Evolutionary conservation across 805 yeast genomes (phyloP).

Genomic region (Zygosaccharomyces bailii): DNA sequence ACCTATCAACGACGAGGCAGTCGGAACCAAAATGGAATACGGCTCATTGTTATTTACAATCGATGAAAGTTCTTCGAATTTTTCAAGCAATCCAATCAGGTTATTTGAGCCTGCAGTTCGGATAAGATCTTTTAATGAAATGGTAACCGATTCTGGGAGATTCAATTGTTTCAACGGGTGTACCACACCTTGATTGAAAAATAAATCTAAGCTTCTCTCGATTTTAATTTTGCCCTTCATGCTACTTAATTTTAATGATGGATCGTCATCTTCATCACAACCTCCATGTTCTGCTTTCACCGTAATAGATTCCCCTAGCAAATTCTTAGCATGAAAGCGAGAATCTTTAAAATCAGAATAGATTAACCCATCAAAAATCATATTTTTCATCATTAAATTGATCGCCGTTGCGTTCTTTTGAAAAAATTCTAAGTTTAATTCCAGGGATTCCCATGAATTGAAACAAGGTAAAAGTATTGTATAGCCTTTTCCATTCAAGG

Average conservation of each 20-base stretch:
- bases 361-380: constrained; percentile 58
- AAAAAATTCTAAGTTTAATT: constrained; percentile 57
- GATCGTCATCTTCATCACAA: constrained; percentile 10
- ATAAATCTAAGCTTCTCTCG: constrained; percentile 52
- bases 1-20: constrained; percentile 53
- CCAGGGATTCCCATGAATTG: constrained; percentile 63
- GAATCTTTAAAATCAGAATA: constrained; percentile 57
- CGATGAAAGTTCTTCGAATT: constrained; percentile 42
- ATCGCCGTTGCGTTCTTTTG: constrained; percentile 50
- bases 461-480: constrained; percentile 77
- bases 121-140: constrained; percentile 56
- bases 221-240: constrained; percentile 25
- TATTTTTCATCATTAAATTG: constrained; percentile 50
- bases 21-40: constrained; percentile 72
- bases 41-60: constrained; percentile 41
- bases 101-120: constrained; percentile 47
- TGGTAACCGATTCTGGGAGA: constrained; percentile 53
- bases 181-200: constrained; percentile 81
- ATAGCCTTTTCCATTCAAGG: constrained; percentile 59
- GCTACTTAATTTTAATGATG: constrained; percentile 18
- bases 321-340: constrained; percentile 29
- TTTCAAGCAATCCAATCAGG: constrained; percentile 46
- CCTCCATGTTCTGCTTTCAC: constrained; percentile 18
- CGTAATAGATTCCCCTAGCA: constrained; percentile 28
- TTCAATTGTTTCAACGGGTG: constrained; percentile 60